These are phyloP conservation scores for Rhinocladiella similis DNA, from an alignment of 2,329 filamentous ascomycete genomes.

Conservation along the genomic window DNA sequence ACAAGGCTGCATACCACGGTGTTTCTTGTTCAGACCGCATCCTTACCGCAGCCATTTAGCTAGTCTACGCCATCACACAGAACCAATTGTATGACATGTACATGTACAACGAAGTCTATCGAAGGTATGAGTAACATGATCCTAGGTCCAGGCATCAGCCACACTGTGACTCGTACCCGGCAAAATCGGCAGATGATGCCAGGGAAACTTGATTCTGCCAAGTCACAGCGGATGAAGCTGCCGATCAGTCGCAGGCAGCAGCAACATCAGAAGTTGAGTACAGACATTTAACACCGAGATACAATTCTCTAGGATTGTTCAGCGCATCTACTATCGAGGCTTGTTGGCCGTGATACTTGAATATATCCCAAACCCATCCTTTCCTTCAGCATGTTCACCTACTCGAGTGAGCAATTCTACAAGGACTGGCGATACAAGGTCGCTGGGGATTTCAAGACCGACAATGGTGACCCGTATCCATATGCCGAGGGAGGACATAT, in stretches of 20 bases:
- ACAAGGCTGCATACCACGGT: too few species aligned
- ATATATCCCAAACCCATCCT: not conserved
- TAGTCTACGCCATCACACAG: too few species aligned
- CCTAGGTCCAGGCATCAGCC: too few species aligned
- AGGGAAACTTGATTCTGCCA: too few species aligned
- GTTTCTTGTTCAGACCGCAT: too few species aligned
- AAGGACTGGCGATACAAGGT: conserved; percentile 4
- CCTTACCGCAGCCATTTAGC: too few species aligned
- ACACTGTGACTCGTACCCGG: not conserved
- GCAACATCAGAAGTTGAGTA: not conserved
- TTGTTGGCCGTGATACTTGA: not conserved
- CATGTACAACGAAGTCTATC: too few species aligned
- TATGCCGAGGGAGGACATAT: conserved; percentile 2
- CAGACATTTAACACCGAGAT: too few species aligned
- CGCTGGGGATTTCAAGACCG: conserved; percentile 1
- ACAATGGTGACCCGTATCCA: not conserved
- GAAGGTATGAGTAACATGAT: too few species aligned
- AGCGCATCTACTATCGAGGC: too few species aligned
- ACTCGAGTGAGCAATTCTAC: conserved; percentile 4
- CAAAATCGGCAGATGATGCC: not conserved
- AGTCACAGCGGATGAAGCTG: not conserved
- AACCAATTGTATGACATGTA: too few species aligned
- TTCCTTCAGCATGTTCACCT: not conserved
- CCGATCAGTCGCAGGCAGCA: not conserved
- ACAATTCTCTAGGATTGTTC: too few species aligned